Percentiles rank a stretch among this genome's conserved stretches.
Evolutionary conservation across 1,284 basidiomycete species (phyloP).

Genomic region (Leccinum subrobustum): DNA sequence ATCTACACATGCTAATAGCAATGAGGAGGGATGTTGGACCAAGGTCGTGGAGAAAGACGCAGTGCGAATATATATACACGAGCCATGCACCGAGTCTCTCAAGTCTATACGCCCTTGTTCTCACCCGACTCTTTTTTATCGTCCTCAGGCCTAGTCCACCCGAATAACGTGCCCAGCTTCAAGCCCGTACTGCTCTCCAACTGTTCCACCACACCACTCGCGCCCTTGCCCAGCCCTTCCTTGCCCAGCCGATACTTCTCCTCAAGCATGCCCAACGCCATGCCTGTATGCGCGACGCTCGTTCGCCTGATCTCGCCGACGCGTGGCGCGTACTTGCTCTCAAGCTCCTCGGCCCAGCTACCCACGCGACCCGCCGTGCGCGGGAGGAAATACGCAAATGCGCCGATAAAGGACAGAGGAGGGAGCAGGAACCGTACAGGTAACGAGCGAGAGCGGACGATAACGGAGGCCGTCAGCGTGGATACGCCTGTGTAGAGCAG

Average conservation of each 20-base stretch:
- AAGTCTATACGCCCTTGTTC: constrained; percentile 18
- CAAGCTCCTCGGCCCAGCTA: constrained; percentile 65
- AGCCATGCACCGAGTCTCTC: neutral
- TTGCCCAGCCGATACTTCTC: constrained; percentile 43
- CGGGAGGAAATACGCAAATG: constrained; percentile 79
- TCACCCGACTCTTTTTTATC: constrained; percentile 18
- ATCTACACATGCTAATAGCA: neutral
- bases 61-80: constrained; percentile 1
- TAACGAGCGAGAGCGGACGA: constrained; percentile 75
- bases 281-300: constrained; percentile 59
- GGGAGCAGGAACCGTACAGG: constrained; percentile 69
- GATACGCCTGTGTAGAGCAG: constrained; percentile 86
- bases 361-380: constrained; percentile 71
- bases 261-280: constrained; percentile 53
- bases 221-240: constrained; percentile 46
- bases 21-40: neutral
- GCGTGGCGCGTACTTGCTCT: constrained; percentile 67
- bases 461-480: constrained; percentile 82
- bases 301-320: constrained; percentile 69
- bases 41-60: neutral
- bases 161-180: constrained; percentile 64
- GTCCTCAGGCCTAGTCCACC: constrained; percentile 26
- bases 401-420: constrained; percentile 62
- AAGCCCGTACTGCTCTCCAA: constrained; percentile 73
- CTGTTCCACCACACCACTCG: constrained; percentile 50